Percentiles rank a stretch among this genome's conserved stretches.
Evolutionary conservation across 2,329 filamentous ascomycete genomes (phyloP).

Genomic region (Hypoxylon sp.): DNA sequence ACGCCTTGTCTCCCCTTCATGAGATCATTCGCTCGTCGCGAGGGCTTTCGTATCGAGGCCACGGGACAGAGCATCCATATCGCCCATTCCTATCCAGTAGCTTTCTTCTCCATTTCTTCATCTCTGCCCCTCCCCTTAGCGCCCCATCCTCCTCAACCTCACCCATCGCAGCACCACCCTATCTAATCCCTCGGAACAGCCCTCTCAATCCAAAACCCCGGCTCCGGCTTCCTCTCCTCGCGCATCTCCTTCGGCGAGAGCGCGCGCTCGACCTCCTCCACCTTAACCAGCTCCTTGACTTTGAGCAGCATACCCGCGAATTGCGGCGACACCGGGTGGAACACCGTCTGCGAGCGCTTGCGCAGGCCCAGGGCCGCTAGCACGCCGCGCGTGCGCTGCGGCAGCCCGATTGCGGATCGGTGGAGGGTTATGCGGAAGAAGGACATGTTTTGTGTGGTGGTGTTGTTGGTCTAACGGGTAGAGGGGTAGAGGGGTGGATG

Average conservation of each 20-base stretch:
- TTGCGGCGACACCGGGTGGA: constrained; percentile 84
- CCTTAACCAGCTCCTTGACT: constrained; percentile 91
- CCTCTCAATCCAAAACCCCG: constrained; percentile 84
- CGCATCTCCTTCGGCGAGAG: constrained; percentile 77
- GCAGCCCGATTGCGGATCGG: constrained; percentile 90
- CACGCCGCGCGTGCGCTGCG: constrained; percentile 81
- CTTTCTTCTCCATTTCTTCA: neutral
- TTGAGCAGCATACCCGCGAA: constrained; percentile 92
- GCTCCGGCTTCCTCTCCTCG: constrained; percentile 78
- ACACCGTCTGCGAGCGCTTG: constrained; percentile 87
- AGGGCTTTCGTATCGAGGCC: neutral
- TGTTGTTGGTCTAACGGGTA: neutral
- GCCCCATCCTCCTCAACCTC: neutral
- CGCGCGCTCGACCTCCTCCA: constrained; percentile 78
- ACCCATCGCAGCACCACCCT: neutral
- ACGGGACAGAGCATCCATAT: neutral
- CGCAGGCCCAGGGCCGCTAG: constrained; percentile 87
- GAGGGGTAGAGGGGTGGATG: neutral
- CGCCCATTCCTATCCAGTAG: neutral
- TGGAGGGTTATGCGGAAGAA: constrained; percentile 94
- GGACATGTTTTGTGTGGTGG: constrained; percentile 65
- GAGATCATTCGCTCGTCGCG: neutral
- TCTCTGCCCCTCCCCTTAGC: no score
- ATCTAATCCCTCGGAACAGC: constrained; percentile 53
- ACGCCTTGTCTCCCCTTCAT: neutral